Conservation (phyloP, 2,329 filamentous ascomycete genomes). For the Fusarium nematophilum region DNA sequence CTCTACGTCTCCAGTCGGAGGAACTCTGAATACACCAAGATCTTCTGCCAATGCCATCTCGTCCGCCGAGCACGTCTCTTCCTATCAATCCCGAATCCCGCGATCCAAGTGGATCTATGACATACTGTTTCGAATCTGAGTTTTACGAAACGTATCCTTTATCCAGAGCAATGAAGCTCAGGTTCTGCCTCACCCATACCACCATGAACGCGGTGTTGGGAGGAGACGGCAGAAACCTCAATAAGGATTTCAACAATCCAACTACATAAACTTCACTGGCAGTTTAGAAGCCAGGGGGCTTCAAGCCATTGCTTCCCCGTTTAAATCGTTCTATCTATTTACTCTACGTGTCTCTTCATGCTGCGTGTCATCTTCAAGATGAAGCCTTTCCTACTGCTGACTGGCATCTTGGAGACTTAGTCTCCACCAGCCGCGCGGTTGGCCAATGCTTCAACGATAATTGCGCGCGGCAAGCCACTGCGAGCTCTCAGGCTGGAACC, state of each 20-base stretch:
- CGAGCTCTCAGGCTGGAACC: slow-evolving; percentile 15
- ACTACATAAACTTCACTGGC: no score
- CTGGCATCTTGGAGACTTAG: not conserved
- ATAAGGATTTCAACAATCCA: no score
- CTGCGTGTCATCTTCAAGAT: slow-evolving; percentile 2
- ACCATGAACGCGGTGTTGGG: no score
- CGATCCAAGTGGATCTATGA: not conserved
- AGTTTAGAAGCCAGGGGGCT: no score
- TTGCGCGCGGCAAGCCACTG: slow-evolving; percentile 34
- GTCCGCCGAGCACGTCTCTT: not conserved
- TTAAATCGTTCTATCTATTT: not conserved
- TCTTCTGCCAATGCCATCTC: slow-evolving; percentile 3
- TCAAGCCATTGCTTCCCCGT: no score
- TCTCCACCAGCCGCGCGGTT: not conserved
- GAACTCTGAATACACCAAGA: slow-evolving; percentile 6
- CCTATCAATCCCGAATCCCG: no score
- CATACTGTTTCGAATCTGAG: not conserved
- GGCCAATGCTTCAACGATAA: slow-evolving; percentile 24
- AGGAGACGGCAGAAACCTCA: no score
- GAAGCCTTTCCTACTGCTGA: slow-evolving; percentile 10
- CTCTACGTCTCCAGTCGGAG: slow-evolving; percentile 1
- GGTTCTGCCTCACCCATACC: no score
- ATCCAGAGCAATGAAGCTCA: not conserved
- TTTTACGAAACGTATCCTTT: not conserved
- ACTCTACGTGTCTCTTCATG: no score